A percentile compares a stretch with the other conserved stretches of the same genome.
Evolutionary conservation across 164 flowering plant genomes (phyloP).

Genomic region (Kalanchoe fedtschenkoi): DNA sequence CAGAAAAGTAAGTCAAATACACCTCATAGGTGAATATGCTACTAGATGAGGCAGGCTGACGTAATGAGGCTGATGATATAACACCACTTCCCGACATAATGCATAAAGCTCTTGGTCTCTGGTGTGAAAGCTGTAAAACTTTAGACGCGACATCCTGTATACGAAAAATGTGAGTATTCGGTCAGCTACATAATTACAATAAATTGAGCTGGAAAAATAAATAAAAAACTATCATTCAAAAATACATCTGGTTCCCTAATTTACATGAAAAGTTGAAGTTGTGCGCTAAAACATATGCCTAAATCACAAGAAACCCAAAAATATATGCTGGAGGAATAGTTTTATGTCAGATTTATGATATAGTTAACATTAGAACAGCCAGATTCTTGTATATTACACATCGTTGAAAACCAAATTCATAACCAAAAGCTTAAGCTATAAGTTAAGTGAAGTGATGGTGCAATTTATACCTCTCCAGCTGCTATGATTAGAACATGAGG

Average conservation of each 20-base stretch:
- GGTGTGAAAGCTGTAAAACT: constrained; percentile 43
- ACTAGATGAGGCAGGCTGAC: constrained; percentile 39
- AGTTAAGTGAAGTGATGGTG: not conserved
- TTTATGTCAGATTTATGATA: too few species aligned
- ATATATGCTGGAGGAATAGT: not conserved
- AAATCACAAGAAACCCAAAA: not conserved
- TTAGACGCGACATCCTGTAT: constrained; percentile 52
- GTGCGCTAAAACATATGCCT: not conserved
- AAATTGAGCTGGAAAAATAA: not conserved
- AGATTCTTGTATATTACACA: too few species aligned
- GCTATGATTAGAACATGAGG: constrained; percentile 46
- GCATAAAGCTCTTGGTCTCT: constrained; percentile 59
- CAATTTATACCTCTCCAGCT: constrained; percentile 43
- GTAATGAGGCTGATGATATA: constrained; percentile 46
- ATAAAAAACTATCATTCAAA: not conserved
- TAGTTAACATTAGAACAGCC: too few species aligned
- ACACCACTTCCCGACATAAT: constrained; percentile 49
- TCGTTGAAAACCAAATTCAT: not conserved
- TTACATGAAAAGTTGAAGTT: too few species aligned
- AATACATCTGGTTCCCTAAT: too few species aligned
- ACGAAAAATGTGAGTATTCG: not conserved
- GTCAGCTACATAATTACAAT: not conserved
- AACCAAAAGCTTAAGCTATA: not conserved
- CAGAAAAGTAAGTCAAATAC: constrained; percentile 4
- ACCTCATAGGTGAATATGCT: constrained; percentile 49